A percentile compares a stretch with the other conserved stretches of the same genome.
These are phyloP conservation scores for Thymus quinquecostatus DNA, from an alignment of 257 asterid species.

Conservation along the genomic window DNA sequence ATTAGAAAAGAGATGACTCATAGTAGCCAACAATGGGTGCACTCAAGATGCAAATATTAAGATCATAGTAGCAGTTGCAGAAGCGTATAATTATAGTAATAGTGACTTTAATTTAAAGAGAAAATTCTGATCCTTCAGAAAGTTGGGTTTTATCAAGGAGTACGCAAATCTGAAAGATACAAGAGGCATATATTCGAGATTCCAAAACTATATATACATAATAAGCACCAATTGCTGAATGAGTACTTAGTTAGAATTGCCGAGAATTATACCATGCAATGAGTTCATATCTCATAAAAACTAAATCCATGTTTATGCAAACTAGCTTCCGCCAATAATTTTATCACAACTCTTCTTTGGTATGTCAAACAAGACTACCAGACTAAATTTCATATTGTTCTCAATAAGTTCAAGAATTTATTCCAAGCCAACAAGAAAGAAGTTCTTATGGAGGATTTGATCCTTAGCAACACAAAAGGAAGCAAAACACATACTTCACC, in stretches of 20 bases:
- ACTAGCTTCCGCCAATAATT: not conserved
- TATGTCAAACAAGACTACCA: not conserved
- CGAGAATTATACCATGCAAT: not conserved
- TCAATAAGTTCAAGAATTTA: not conserved
- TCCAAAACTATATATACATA: not conserved
- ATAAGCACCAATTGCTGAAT: not conserved
- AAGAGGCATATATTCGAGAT: not conserved
- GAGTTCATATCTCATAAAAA: slow-evolving; percentile 7
- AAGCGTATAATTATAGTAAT: not conserved
- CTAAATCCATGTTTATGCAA: not conserved
- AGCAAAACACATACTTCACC: not conserved
- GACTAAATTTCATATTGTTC: slow-evolving; percentile 1
- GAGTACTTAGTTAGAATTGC: not conserved
- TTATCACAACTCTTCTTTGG: not conserved
- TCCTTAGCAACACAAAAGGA: slow-evolving; percentile 7
- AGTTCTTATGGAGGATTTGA: not conserved
- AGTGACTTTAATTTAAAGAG: not conserved
- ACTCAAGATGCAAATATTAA: not conserved
- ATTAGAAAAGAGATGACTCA: not conserved
- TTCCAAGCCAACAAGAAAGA: slow-evolving; percentile 5
- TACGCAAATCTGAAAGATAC: not conserved
- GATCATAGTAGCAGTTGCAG: slow-evolving; percentile 4
- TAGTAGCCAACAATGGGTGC: not conserved
- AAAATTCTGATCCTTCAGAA: slow-evolving; percentile 2
- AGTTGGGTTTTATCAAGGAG: slow-evolving; percentile 5